Evolutionary conservation across 768 basidiomycete genomes (phyloP), one percentile per base, ranked within the genome.

Genomic region (Sarcomyxa edulis): DNA sequence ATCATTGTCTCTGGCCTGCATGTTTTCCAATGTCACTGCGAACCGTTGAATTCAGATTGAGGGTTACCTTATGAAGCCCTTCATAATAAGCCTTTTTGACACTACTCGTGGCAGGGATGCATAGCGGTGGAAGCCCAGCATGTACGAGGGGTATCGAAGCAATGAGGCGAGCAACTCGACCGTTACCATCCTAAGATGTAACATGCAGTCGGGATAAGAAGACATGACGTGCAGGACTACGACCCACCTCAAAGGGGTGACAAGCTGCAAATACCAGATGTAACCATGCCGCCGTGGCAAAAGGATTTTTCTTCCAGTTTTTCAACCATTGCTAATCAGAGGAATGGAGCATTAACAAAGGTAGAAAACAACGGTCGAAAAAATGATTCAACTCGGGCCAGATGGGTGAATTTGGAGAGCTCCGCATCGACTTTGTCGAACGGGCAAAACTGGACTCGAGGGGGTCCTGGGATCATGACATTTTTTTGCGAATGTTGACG

Each of bases 251-350:
- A 34, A 34, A 34, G 11, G 32, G 32, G 19, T 34, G 32, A 11
- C 32, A 34, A 3, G 32, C n/a, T 34, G 20, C 32, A 20, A 34
- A 34, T 3, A 34, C 32, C 32, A 34, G 19, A 14, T 34, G 32
- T 12, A 34, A 19, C 32, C 32, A 34, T 11, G 32, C 32, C 5
- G 32, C 32, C 6, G 32, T 34, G n/a, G 32, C 32, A 11, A 34
- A 34, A 34, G 32, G 32, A 34, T 34, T 34, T 11, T 20, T 15
- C 32, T 34, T 34, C 32, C 32, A 34, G 19, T 34, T 34, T 20
- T 34, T 34, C 32, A 34, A 19, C 32, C 32, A 34, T 34, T 34
- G 32, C 32, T 34, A 34, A 34, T 6, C 6, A 12, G 5, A 20
- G 32, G 12, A 12, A 20, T 4, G 11, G 11, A 34, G 19, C 32